Percentiles rank a stretch among this genome's conserved stretches.
phyloP scores from a whole-genome alignment of 306 rosid species.

The Purshia tridentata region DNA sequence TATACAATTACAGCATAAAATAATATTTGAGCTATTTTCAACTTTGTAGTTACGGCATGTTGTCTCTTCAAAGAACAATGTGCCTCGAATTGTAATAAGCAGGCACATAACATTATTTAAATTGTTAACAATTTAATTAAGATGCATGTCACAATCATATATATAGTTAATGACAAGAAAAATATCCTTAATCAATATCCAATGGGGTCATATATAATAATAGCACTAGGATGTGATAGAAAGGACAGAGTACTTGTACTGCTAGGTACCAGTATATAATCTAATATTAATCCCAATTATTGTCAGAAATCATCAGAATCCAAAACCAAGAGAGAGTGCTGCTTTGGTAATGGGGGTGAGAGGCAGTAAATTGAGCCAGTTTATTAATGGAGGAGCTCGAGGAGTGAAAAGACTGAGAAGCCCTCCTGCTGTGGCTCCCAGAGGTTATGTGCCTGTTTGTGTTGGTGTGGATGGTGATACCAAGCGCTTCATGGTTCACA shows the following conservation, averaged over 20 bases:
- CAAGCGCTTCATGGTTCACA: conserved; percentile 39
- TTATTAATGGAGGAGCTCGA: conserved; percentile 3
- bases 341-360: conserved; percentile 37
- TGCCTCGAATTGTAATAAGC: no score
- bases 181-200: no score
- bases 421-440: conserved; percentile 14
- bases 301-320: background rate
- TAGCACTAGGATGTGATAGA: background rate
- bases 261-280: background rate
- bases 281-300: background rate
- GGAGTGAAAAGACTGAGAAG: conserved; percentile 19
- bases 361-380: conserved; percentile 35
- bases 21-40: conserved; percentile 1
- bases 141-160: conserved; percentile 5
- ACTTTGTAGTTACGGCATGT: conserved; percentile 30
- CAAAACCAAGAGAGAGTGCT: background rate
- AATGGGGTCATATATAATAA: background rate
- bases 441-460: conserved; percentile 56
- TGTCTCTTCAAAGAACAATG: conserved; percentile 4
- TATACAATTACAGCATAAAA: background rate
- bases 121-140: background rate
- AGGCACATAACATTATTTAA: background rate
- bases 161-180: no score
- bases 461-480: conserved; percentile 44
- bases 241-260: conserved; percentile 21